Evolutionary conservation across 192 early-diverging fungal species (phyloP), one percentile per base, ranked within the genome.

Genomic region (Coemansia sp.): DNA sequence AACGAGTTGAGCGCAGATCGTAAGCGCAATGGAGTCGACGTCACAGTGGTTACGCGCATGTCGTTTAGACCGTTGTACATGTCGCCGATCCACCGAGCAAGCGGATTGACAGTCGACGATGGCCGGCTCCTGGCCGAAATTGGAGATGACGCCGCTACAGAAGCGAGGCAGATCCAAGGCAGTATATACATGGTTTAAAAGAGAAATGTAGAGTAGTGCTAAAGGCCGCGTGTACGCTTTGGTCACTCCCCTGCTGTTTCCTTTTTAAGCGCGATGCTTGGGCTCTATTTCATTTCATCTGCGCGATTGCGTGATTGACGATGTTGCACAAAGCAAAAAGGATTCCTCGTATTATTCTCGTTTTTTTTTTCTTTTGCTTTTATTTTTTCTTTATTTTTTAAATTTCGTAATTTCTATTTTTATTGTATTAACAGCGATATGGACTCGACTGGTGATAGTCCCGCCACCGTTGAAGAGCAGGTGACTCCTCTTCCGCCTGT

Each of bases 61-160:
- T 17, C 37, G 27, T 63, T 69, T 11, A 69, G 37, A 4, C 61
- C 68, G 29, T 41, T 54, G 68, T 69, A 69, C 50, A 56, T 41
- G 13, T n/a, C 17, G 61, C 68, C 61, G 16, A 69, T 53, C 68
- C 68, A 69, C 31, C 21, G 33, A 24, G 11, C 29, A 0, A 69
- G 68, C 21, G 68, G 68, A 11, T 60, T 42, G 44, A 10, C n/a
- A 0, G 59, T 48, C 5, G 67, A 56, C 14, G 67, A 45, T 3
- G 42, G 60, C 2, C n/a, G 35, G 42, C 33, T 13, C 7, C 29
- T 4, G 36, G 64, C 34, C 3, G 39, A 19, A 1, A 8, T 40
- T n/a, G 44, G 33, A 36, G 34, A 27, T n/a, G 34, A 16, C 1
- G 16, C n/a, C 10, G 19, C 17, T 11, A 39, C n/a, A 3, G 36